Evolutionary conservation across 768 basidiomycete species (phyloP), one percentile per base, ranked within the genome.

Genomic region (Collybia mongolica): DNA sequence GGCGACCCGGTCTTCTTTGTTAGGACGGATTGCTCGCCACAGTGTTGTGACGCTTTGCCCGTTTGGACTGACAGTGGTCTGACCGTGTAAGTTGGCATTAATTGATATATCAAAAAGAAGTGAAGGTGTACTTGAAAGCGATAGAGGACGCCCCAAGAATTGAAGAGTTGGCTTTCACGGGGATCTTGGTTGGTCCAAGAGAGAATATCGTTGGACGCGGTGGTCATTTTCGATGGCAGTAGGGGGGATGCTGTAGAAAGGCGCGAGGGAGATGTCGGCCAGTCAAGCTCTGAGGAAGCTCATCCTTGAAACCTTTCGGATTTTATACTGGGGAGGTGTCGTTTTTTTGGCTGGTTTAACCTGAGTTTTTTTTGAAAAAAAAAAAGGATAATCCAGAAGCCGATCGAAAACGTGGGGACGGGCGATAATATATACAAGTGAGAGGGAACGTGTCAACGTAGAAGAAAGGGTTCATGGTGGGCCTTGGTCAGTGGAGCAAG

Each of bases 181-280:
- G 88, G 86, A 67, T 93, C 90, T 59, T 86, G 83, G 69, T 86
- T 90, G 40, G 90, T 92, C 90, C 90, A 93, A 47, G 84, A 89
- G 65, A 91, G 80, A 43, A 90, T 74, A 52, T 91, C 88, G 68
- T 83, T 80, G 50, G 80, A 72, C 49, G 76, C 62, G 59, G 75
- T 69, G 41, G 77, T 62, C 80, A 82, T 83, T 53, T 63, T 60
- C 42, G 54, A 54, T 58, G 54, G 54, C 43, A 52, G 61, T 58
- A 49, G 54, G 59, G 62, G 61, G 57, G 61, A 26, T 26, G 24
- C 7, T 54, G 56, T 50, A 52, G 55, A 55, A 50, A 52, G 52
- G 56, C 44, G 49, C 55, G 56, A 39, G 54, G 60, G 7, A 26
- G 24, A 9, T 5, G 11, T 32, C 32, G 14, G 32, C 2, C 7